phyloP scores from a whole-genome alignment of 768 basidiomycete genomes.

The Rubroboletus pulcherrimus region DNA sequence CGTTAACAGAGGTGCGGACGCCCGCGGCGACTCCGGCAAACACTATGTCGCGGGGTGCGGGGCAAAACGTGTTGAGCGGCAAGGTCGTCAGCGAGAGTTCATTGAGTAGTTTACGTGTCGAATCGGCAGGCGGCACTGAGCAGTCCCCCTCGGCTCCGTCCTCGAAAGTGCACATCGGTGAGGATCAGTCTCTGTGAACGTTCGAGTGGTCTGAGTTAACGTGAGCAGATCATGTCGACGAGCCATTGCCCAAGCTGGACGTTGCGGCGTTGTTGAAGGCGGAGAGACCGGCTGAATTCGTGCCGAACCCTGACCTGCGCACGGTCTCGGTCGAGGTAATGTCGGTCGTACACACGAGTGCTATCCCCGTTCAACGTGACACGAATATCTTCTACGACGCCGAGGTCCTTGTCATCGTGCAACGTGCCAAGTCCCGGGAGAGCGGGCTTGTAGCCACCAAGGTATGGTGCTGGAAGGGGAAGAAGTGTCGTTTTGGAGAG shows the following conservation, averaged over 20 bases:
- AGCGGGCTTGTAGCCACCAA: slow-evolving; percentile 63
- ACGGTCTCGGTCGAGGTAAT: slow-evolving; percentile 77
- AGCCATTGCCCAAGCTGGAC: slow-evolving; percentile 46
- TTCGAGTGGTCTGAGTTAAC: neutral
- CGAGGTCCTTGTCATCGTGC: slow-evolving; percentile 65
- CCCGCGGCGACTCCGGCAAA: slow-evolving; percentile 51
- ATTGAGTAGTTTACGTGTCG: slow-evolving; percentile 5
- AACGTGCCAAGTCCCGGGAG: slow-evolving; percentile 63
- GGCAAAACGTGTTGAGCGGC: neutral
- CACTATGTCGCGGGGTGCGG: slow-evolving; percentile 42
- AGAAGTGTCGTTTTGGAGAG: slow-evolving; percentile 47
- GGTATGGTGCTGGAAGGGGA: slow-evolving; percentile 78
- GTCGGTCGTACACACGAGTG: slow-evolving; percentile 49
- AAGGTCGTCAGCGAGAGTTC: slow-evolving; percentile 13
- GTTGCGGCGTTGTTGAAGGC: slow-evolving; percentile 43
- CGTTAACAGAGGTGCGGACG: slow-evolving; percentile 65
- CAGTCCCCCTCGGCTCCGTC: neutral
- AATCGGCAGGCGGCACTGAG: neutral
- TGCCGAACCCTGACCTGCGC: slow-evolving; percentile 35
- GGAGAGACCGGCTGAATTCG: slow-evolving; percentile 7
- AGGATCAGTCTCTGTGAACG: slow-evolving; percentile 4
- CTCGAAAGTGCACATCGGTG: slow-evolving; percentile 34
- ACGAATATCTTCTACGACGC: slow-evolving; percentile 65
- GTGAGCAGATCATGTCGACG: slow-evolving; percentile 37
- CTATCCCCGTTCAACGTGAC: slow-evolving; percentile 43